phyloP scores from a whole-genome alignment of 2,329 filamentous ascomycete species.

The Exophiala calicioides region DNA sequence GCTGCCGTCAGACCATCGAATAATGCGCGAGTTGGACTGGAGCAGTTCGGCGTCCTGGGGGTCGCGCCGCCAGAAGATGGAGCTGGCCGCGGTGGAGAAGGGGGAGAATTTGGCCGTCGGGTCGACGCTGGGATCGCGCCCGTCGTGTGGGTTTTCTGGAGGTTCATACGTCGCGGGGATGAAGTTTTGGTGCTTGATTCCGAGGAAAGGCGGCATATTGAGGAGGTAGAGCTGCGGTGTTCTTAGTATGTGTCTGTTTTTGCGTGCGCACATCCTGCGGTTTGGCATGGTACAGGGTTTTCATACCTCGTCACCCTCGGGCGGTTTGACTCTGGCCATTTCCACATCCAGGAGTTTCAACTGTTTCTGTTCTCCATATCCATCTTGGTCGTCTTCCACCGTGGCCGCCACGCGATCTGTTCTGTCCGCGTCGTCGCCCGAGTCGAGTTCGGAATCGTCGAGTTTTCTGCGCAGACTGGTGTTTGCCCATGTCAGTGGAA shows the following conservation, averaged over 20 bases:
- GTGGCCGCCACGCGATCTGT: constrained; percentile 52
- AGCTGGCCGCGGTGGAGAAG: constrained; percentile 64
- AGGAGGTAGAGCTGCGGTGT: constrained; percentile 56
- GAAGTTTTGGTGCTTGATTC: constrained; percentile 63
- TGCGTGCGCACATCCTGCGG: too few species aligned
- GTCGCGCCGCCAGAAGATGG: constrained; percentile 66
- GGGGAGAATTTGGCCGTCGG: constrained; percentile 55
- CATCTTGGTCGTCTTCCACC: constrained; percentile 46
- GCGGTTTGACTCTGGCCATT: constrained; percentile 58
- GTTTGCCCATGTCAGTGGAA: constrained; percentile 2
- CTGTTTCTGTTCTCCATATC: constrained; percentile 46
- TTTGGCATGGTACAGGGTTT: too few species aligned
- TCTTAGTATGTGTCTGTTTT: neutral
- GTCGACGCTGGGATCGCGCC: constrained; percentile 36
- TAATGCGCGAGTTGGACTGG: constrained; percentile 66
- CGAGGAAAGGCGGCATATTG: constrained; percentile 64
- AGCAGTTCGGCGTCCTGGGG: constrained; percentile 58
- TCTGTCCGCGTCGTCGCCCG: constrained; percentile 62
- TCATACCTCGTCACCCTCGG: constrained; percentile 54
- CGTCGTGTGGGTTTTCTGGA: constrained; percentile 57
- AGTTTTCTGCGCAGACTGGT: constrained; percentile 46
- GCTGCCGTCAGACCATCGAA: constrained; percentile 68
- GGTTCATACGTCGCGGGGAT: constrained; percentile 61
- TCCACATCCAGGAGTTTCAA: constrained; percentile 39
- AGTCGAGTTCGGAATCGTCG: constrained; percentile 64